A percentile compares a stretch with the other conserved stretches of the same genome.
phyloP scores from a whole-genome alignment of 2,329 filamentous ascomycete genomes.

The Biscogniauxia mediterranea region DNA sequence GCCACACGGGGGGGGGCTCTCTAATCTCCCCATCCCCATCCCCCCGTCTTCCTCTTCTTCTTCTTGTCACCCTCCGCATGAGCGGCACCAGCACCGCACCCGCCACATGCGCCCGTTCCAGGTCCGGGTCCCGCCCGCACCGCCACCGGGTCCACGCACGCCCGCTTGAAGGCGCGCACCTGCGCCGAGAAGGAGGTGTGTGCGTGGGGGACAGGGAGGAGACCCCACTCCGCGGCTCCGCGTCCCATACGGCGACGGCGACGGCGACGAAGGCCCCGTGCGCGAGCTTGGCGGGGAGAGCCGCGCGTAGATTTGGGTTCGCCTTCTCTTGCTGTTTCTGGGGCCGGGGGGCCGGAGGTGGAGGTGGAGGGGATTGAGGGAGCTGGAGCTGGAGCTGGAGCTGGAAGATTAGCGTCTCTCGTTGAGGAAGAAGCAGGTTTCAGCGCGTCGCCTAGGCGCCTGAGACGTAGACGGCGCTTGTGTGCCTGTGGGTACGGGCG shows the following conservation, averaged over 20 bases:
- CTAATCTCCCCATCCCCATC: constrained; percentile 7
- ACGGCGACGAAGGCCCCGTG: constrained; percentile 18
- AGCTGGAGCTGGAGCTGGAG: background rate
- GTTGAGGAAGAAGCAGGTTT: constrained; percentile 5
- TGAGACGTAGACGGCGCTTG: constrained; percentile 13
- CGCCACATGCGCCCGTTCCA: constrained; percentile 19
- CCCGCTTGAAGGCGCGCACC: background rate
- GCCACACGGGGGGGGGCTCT: constrained; percentile 22
- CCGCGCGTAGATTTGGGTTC: too few relatives aligned
- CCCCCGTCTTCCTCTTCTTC: background rate
- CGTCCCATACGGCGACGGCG: constrained; percentile 18
- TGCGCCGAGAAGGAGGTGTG: background rate
- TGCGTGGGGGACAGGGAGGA: too few relatives aligned
- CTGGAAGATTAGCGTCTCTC: too few relatives aligned
- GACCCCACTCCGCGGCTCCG: too few relatives aligned
- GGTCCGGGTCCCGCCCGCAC: constrained; percentile 13
- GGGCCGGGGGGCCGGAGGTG: too few relatives aligned
- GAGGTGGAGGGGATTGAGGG: background rate
- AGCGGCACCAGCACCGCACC: constrained; percentile 20
- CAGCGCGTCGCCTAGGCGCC: constrained; percentile 10
- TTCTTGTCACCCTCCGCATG: constrained; percentile 8
- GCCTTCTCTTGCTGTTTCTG: too few relatives aligned
- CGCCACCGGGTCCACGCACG: constrained; percentile 22
- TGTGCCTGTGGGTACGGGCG: constrained; percentile 14
- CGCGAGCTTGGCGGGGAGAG: too few relatives aligned